Percentiles rank a stretch among this genome's conserved stretches.
These are phyloP conservation scores for Naematelia encephala DNA, from an alignment of 768 basidiomycete genomes.

Conservation along the genomic window DNA sequence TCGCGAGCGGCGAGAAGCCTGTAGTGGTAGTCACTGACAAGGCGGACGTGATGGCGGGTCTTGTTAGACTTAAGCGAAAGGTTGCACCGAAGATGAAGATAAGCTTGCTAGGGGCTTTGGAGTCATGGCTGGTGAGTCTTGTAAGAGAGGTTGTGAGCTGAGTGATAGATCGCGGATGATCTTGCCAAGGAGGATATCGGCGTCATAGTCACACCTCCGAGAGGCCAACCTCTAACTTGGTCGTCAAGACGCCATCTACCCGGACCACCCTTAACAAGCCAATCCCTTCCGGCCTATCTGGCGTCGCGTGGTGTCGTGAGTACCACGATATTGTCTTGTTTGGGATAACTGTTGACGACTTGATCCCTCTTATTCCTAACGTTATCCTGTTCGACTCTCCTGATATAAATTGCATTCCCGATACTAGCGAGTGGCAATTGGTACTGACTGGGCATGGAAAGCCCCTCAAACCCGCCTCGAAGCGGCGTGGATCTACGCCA, in stretches of 20 bases:
- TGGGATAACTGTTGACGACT: neutral
- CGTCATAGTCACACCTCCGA: constrained; percentile 63
- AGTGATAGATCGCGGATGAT: constrained; percentile 60
- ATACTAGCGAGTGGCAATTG: constrained; percentile 52
- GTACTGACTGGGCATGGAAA: constrained; percentile 62
- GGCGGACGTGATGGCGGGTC: constrained; percentile 66
- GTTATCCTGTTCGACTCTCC: neutral
- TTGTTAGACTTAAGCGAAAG: constrained; percentile 65
- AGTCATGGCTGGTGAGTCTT: constrained; percentile 46
- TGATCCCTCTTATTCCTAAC: neutral
- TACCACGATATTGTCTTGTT: constrained; percentile 46
- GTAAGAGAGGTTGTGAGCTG: constrained; percentile 39
- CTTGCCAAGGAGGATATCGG: constrained; percentile 67
- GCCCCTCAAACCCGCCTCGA: constrained; percentile 77
- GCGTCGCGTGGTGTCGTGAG: constrained; percentile 64
- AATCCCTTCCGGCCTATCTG: constrained; percentile 62
- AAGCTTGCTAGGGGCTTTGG: constrained; percentile 50
- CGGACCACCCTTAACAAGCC: constrained; percentile 67
- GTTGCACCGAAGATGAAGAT: constrained; percentile 55
- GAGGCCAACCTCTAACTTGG: constrained; percentile 73
- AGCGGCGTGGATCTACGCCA: constrained; percentile 67
- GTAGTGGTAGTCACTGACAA: constrained; percentile 65
- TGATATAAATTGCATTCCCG: neutral
- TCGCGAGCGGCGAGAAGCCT: constrained; percentile 57
- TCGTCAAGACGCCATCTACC: constrained; percentile 62